Conservation (phyloP, 768 basidiomycete species). For the Rhizopogon sp. region DNA sequence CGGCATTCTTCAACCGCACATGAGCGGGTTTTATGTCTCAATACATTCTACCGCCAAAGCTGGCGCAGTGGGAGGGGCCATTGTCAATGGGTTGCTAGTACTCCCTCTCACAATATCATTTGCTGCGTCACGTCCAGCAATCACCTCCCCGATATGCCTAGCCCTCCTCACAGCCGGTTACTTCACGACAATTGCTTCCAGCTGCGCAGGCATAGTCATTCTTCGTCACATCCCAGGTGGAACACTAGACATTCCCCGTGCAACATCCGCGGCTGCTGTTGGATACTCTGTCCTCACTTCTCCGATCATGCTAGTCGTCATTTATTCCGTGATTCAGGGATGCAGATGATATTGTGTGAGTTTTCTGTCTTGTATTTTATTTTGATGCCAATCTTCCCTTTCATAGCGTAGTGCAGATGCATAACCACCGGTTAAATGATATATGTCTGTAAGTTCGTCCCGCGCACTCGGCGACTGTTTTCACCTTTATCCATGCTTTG, state of each 20-base stretch:
- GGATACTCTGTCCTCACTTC: background rate
- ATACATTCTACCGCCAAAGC: background rate
- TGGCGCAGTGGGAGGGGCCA: background rate
- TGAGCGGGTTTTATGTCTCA: background rate
- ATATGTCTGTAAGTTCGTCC: background rate
- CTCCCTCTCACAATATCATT: background rate
- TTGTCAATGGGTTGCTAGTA: background rate
- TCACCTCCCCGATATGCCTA: background rate
- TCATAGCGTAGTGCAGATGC: background rate
- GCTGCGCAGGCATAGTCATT: background rate
- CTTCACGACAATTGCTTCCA: background rate
- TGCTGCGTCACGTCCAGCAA: background rate
- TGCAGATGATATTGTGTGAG: background rate
- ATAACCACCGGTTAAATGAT: background rate
- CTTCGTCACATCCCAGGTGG: background rate
- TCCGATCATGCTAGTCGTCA: background rate
- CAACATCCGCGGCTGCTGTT: background rate
- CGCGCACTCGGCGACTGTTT: background rate
- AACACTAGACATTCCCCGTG: constrained; percentile 2
- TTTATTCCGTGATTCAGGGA: background rate
- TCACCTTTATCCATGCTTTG: background rate
- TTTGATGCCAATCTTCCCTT: background rate
- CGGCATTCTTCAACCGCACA: background rate
- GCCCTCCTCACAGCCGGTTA: background rate
- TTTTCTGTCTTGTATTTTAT: background rate